Evolutionary conservation across 306 rosid species (phyloP), one percentile per base, ranked within the genome.

Genomic region (Parietaria judaica): DNA sequence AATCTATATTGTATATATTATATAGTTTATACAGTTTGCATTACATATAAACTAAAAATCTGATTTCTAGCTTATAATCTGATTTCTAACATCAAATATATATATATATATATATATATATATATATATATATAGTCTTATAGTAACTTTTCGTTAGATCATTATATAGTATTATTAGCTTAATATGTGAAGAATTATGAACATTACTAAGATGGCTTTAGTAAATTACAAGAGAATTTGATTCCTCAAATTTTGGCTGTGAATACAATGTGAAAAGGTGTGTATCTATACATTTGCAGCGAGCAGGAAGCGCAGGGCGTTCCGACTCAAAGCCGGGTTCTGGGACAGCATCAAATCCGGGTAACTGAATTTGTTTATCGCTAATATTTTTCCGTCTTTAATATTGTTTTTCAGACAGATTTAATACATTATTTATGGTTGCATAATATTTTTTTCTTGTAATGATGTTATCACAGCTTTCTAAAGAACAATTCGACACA

Each of bases 291-390:
- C 56, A 46, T 50, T 71, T 70, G 66, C 86, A 86, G 99, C 60
- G 7, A 72, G 79, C 36, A 82, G 61, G 76, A 84, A 74, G 80
- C 66, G 72, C 5, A 84, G 61, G 65, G 52, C 66, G 72, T 84
- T 74, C 72, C 81, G 67, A 69, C 81, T 84, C 72, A 84, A 71
- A 64, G 85, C 95, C 76, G 79, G 90, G 69, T 88, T 88, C 48
- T 92, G 99, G 99, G 96, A 92, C 36, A 84, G 90, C 56, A 84
- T 92, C 69, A 92, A 79, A 78, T 84, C 99, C 66, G 96, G 99
- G 99, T 92, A 86, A 54, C 46, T 54, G n/a, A 12, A 64, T n/a
- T 49, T 11, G 14, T 10, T 49, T 49, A 8, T 41, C 45, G 6
- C 3, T 1, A n/a, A 38, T 57, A 5, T 11, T 17, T 36, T 36